Evolutionary conservation across 129 eudicot species (phyloP), one percentile per base, ranked within the genome.

Genomic region (Artemisia tridentata): DNA sequence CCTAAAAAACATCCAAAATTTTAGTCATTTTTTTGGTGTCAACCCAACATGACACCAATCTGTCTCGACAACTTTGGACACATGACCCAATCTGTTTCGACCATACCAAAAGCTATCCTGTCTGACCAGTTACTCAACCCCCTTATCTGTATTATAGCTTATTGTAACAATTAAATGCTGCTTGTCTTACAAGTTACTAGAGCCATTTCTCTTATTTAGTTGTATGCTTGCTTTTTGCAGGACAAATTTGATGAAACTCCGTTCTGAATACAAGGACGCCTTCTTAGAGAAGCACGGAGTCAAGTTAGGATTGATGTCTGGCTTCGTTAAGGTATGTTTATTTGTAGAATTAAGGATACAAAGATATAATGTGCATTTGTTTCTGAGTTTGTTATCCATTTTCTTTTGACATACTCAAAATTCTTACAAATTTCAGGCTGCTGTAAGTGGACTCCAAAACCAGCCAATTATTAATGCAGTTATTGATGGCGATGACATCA

Each of bases 401-500:
- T 16, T 5, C 8, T 19, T 31, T 47, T 14, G 20, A 5, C 17
- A n/a, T 20, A 18, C 38, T 23, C 49, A 31, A 38, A 27, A 48
- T 71, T 67, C 19, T 52, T 69, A 58, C 3, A 59, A 52, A 50
- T 75, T 69, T 47, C 86, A 92, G 98, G 98, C 98, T 54, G 96
- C 98, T 72, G 82, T 89, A 17, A 88, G 98, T 79, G 96, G 89
- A 51, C 86, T 92, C 52, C 89, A 89, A 75, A 83, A 85, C 60
- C 96, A 86, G 73, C 98, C 98, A 15, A 88, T 88, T 41, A 84
- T 92, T 49, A 92, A 92, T 78, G 98, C 98, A 63, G 98, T 92
- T 57, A 92, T 92, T 50, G 98, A 92, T 71, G 98, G 98, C 14
- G 98, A 92, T 86, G 98, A 92, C 57, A 92, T 92, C 63, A 89